Evolutionary conservation across 1,284 basidiomycete genomes (phyloP).

Genomic region (Coriolopsis trogii): DNA sequence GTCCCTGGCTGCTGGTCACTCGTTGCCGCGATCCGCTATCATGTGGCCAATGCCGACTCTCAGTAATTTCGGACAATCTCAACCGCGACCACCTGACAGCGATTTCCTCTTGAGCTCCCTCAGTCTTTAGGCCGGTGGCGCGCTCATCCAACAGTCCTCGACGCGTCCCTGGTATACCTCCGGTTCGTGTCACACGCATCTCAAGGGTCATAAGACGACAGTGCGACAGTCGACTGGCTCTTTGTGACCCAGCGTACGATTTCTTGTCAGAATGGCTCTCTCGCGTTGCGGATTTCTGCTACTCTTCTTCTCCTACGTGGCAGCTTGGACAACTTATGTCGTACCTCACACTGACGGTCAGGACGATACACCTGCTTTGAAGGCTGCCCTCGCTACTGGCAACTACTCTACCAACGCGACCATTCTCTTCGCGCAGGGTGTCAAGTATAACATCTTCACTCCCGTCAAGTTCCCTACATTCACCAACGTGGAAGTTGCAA

Average conservation of each 20-base stretch:
- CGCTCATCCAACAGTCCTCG: too few species aligned
- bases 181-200: too few species aligned
- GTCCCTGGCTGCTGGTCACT: too few species aligned
- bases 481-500: conserved; percentile 56
- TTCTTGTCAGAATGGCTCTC: neutral
- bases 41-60: too few species aligned
- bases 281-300: neutral
- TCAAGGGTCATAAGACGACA: too few species aligned
- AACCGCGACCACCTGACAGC: too few species aligned
- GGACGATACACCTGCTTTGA: conserved; percentile 56
- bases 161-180: too few species aligned
- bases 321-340: conserved; percentile 51
- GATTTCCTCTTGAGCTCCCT: too few species aligned
- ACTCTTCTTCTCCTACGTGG: conserved; percentile 3
- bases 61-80: too few species aligned
- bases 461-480: conserved; percentile 58
- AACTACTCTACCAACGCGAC: conserved; percentile 50
- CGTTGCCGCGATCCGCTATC: too few species aligned
- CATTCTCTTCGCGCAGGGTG: conserved; percentile 57
- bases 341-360: conserved; percentile 49
- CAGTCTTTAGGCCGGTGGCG: too few species aligned
- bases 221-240: neutral
- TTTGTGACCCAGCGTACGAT: neutral
- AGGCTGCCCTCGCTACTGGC: conserved; percentile 41
- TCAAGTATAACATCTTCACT: conserved; percentile 61